Base-by-base conservation (phyloP, 176 grass and related monocot genomes). In the Oryza punctata region DNA sequence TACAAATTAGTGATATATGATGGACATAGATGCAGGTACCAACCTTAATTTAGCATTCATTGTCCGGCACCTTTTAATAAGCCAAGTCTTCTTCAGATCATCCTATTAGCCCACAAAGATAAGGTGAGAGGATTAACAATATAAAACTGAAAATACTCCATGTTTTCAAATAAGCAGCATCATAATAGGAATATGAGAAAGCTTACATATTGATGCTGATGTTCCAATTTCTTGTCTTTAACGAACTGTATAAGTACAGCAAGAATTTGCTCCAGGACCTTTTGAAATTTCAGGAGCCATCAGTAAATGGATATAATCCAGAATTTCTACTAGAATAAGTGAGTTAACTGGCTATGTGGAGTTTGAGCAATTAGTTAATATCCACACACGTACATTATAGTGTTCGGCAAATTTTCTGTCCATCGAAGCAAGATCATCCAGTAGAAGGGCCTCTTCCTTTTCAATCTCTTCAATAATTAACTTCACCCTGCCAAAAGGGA, bases 11-110 rank as follows among this genome's bases (percentile, higher is more conserved):
- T 74, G 61, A 73, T 33, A 28, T 52, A 61, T 3, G 7, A 63
- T 46, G 52, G 15, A 69, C 78, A 40, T 65, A 87, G 65, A 69
- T 83, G 18, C 3, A 64, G 69, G 60, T 82, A 76, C 40, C 69
- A 73, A 98, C 96, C 96, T 91, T 54, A 98, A 83, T 90, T 98
- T 98, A 79, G 93, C 96, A 92, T 95, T 93, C 96, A 98, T 98
- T 70, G 96, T 98, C 50, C 85, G 93, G 47, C 96, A 98, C 78
- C 96, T 95, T 85, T 98, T 98, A 76, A 90, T 92, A 90, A 98
- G 93, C 96, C 96, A 98, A 49, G 89, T 92, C 78, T 98, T 98
- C 77, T 91, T 98, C 41, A 98, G 30, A 84, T 98, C 96, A 81
- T 98, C 96, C 96, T 98, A 87, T 85, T 78, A 82, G 18, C 40